A percentile compares a stretch with the other conserved stretches of the same genome.
phyloP scores from a whole-genome alignment of 805 yeast species.

The Metschnikowia aberdeeniae region DNA sequence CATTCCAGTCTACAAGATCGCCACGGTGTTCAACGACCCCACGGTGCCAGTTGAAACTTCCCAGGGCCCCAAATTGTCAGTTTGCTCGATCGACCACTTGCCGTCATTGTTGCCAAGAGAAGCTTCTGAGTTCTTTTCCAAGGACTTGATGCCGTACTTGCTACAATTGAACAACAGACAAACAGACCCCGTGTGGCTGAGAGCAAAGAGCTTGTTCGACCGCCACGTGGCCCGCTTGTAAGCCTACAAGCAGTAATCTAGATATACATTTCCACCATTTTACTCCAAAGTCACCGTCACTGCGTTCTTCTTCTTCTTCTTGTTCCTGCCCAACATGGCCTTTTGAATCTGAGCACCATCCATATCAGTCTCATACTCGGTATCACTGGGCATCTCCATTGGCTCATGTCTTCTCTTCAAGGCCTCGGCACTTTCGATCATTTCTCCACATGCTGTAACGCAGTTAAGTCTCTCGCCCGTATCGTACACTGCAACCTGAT shows the following conservation, averaged over 20 bases:
- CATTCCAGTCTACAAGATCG: conserved; percentile 85
- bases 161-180: conserved; percentile 78
- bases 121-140: conserved; percentile 87
- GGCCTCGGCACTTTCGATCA: conserved; percentile 66
- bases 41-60: conserved; percentile 80
- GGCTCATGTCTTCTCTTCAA: conserved; percentile 54
- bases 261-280: background rate
- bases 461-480: conserved; percentile 91
- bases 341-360: conserved; percentile 65
- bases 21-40: conserved; percentile 88
- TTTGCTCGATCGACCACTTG: conserved; percentile 91
- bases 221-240: conserved; percentile 75
- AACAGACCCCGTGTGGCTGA: conserved; percentile 85
- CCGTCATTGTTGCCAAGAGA: conserved; percentile 97
- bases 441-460: conserved; percentile 70
- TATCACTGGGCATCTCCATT: conserved; percentile 43
- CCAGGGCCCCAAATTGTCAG: conserved; percentile 82
- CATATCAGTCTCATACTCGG: conserved; percentile 60
- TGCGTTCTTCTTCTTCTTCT: conserved; percentile 34
- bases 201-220: conserved; percentile 79
- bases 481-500: conserved; percentile 86
- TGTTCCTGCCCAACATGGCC: conserved; percentile 49
- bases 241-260: background rate
- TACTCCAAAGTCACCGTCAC: conserved; percentile 56
- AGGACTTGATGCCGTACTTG: conserved; percentile 85